phyloP scores from a whole-genome alignment of 148 eudicot genomes.

The Beta vulgaris region DNA sequence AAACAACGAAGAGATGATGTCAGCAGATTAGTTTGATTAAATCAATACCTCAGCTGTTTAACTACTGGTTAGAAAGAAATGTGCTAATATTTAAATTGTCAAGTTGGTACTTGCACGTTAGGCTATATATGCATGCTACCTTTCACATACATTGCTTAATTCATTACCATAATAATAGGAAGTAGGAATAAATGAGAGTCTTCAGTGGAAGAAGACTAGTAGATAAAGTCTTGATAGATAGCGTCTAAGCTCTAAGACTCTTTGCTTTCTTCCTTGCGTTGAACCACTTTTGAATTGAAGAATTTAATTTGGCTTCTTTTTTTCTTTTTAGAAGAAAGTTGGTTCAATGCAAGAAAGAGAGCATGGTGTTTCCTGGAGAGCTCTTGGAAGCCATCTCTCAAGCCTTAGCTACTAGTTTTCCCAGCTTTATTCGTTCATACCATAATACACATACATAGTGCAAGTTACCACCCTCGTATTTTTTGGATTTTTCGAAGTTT shows the following conservation, averaged over 20 bases:
- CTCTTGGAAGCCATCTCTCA: slow-evolving; percentile 20
- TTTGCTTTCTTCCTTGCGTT: slow-evolving; percentile 16
- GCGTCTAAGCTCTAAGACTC: slow-evolving; percentile 11
- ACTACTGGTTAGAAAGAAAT: too few relatives aligned
- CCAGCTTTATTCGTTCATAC: not conserved
- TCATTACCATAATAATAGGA: not conserved
- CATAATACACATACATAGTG: too few relatives aligned
- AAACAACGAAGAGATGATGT: too few relatives aligned
- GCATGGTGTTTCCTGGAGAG: slow-evolving; percentile 4
- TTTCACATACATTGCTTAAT: not conserved
- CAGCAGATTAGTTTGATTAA: too few relatives aligned
- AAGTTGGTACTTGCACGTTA: not conserved
- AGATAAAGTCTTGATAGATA: slow-evolving; percentile 20
- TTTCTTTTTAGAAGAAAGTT: not conserved
- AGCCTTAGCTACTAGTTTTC: slow-evolving; percentile 18
- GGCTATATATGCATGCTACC: not conserved
- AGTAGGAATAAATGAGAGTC: not conserved
- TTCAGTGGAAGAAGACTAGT: not conserved
- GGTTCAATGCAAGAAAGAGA: slow-evolving; percentile 26
- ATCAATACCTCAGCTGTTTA: too few relatives aligned
- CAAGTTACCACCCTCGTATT: too few relatives aligned
- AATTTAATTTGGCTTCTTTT: not conserved
- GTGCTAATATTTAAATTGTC: too few relatives aligned
- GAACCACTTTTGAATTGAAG: too few relatives aligned
- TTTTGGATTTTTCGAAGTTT: too few relatives aligned